These are phyloP conservation scores for Cantharellus anzutake DNA, from an alignment of 768 basidiomycete species.

Conservation along the genomic window DNA sequence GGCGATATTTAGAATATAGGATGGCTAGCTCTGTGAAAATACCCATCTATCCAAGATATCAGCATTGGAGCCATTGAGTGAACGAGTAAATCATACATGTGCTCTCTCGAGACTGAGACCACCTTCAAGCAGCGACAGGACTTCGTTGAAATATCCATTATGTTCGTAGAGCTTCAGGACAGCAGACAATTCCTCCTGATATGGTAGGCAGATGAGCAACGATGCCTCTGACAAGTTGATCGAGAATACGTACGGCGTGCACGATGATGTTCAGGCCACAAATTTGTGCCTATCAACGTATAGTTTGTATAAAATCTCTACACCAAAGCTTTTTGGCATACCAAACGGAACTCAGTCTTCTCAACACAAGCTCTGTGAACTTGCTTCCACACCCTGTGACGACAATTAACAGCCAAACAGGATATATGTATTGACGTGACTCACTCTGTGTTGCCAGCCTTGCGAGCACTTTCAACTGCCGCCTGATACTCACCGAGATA, in stretches of 20 bases:
- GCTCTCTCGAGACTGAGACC: conserved; percentile 93
- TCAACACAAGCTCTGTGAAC: conserved; percentile 97
- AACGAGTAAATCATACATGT: conserved; percentile 32
- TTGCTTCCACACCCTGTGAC: conserved; percentile 90
- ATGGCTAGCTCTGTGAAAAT: conserved; percentile 93
- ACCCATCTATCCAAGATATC: conserved; percentile 43
- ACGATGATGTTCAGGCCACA: conserved; percentile 97
- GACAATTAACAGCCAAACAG: background rate
- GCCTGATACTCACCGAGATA: conserved; percentile 97
- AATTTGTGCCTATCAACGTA: conserved; percentile 59
- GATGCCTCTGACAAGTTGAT: background rate
- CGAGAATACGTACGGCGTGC: conserved; percentile 34
- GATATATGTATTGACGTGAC: conserved; percentile 14
- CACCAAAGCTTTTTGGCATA: background rate
- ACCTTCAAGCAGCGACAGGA: conserved; percentile 79
- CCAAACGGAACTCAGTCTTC: conserved; percentile 88
- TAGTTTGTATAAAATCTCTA: background rate
- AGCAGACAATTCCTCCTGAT: conserved; percentile 55
- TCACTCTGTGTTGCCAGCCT: conserved; percentile 96
- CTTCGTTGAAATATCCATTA: conserved; percentile 85
- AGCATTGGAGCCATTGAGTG: conserved; percentile 4
- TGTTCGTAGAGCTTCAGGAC: conserved; percentile 74
- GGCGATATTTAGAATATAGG: conserved; percentile 86
- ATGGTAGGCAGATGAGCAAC: background rate
- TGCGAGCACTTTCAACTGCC: conserved; percentile 97